Percentiles rank a stretch among this genome's conserved stretches.
These are phyloP conservation scores for Russula sp. DNA, from an alignment of 768 basidiomycete genomes.

Conservation along the genomic window DNA sequence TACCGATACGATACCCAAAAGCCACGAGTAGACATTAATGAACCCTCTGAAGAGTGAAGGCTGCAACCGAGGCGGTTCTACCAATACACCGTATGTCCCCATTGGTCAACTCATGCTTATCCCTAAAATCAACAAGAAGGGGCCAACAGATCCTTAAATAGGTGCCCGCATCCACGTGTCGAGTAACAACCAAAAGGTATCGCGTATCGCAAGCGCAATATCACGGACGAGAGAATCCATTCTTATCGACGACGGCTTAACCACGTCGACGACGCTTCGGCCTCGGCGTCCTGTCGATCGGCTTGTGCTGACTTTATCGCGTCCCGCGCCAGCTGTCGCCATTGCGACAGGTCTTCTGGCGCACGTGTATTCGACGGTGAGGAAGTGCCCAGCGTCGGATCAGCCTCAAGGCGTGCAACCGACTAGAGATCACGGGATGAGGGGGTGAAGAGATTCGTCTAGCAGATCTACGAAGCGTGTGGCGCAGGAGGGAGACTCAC, in stretches of 20 bases:
- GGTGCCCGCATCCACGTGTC: background rate
- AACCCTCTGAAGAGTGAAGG: background rate
- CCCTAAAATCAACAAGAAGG: background rate
- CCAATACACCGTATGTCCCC: background rate
- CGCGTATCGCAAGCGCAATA: background rate
- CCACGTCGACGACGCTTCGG: slow-evolving; percentile 1
- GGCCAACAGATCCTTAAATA: background rate
- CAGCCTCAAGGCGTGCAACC: slow-evolving; percentile 9
- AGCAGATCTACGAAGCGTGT: background rate
- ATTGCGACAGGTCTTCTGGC: slow-evolving; percentile 4
- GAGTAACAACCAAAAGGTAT: background rate
- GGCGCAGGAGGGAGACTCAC: slow-evolving; percentile 34
- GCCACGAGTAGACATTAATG: background rate
- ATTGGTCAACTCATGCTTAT: background rate
- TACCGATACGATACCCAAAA: background rate
- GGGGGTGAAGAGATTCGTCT: background rate
- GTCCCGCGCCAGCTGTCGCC: slow-evolving; percentile 15
- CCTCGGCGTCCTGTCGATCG: background rate
- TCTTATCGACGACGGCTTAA: slow-evolving; percentile 9
- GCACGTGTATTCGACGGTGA: slow-evolving; percentile 10
- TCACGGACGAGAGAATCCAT: background rate
- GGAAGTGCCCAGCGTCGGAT: slow-evolving; percentile 1
- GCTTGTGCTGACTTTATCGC: background rate
- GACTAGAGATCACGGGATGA: background rate
- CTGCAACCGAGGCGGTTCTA: background rate